Evolutionary conservation across 805 yeast species (phyloP), one percentile per base, ranked within the genome.

Genomic region (Myxozyma sirexii): DNA sequence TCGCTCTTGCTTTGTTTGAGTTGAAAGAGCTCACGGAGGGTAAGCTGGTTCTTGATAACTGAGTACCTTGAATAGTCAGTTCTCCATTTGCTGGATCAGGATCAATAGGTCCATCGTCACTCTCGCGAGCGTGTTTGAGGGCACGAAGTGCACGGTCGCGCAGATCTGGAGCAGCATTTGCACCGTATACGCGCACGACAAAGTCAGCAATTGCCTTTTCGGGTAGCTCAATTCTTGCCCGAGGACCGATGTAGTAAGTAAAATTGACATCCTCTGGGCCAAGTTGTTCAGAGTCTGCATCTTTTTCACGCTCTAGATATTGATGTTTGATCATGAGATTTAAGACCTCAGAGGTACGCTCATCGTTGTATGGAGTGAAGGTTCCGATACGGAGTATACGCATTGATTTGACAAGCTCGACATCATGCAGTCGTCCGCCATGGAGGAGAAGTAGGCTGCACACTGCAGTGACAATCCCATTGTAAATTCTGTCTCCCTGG

Each of bases 171-270:
- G 62, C 23, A 15, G 50, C 58, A n/a, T 37, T 27, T 12, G n/a
- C 35, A 24, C 64, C 64, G 35, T 59, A 55, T 3, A 56, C 39
- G n/a, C 35, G 17, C n/a, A 54, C 57, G 19, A 56, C 47, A 33
- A 62, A 60, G 12, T 55, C 56, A 2, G 50, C 45, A 17, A 62
- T 39, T 3, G 61, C 54, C 2, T 44, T 38, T 45, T 62, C 58
- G 4, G 56, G 19, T n/a, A 59, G 27, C 35, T 60, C 66, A 19
- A 45, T 29, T 29, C 53, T 60, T 2, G 63, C 66, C 2, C 66
- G 58, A 2, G 66, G 66, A 3, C 66, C 66, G 24, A 62, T 13
- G 26, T 31, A 43, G 50, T 60, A 62, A 6, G 46, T 44, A 60
- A 60, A 62, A 17, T 24, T 37, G 7, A 45, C 33, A 3, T 62